These are phyloP conservation scores for Neurospora sp. DNA, from an alignment of 2,329 filamentous ascomycete genomes.

Conservation along the genomic window DNA sequence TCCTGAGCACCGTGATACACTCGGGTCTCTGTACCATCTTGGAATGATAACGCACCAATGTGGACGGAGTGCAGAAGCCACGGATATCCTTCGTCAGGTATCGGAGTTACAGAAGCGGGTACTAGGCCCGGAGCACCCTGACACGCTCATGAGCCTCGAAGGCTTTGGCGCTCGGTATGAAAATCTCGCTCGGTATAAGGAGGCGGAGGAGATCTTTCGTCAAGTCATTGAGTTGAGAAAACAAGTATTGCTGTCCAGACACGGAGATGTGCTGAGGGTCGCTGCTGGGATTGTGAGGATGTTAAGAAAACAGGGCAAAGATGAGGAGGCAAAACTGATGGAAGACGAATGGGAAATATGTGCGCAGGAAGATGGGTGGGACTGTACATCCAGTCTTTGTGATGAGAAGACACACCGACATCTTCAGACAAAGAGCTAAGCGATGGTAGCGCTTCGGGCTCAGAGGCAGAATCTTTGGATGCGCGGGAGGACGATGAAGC, in stretches of 20 bases:
- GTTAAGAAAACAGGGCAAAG: too few species aligned
- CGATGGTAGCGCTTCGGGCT: too few species aligned
- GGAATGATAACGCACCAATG: fast-evolving
- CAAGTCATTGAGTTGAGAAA: background rate
- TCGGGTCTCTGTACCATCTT: background rate
- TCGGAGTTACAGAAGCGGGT: background rate
- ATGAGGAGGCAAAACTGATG: too few species aligned
- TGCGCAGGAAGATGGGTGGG: too few species aligned
- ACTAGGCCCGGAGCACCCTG: background rate
- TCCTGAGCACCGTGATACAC: background rate
- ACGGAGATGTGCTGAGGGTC: background rate
- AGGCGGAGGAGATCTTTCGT: background rate
- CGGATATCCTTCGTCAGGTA: background rate
- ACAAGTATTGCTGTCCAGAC: background rate
- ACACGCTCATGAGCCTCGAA: background rate
- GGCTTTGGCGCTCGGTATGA: background rate
- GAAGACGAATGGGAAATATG: too few species aligned
- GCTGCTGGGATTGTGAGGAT: background rate
- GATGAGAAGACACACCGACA: too few species aligned
- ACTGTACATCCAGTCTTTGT: too few species aligned
- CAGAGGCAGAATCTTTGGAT: too few species aligned
- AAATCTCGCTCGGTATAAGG: background rate
- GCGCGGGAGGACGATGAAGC: too few species aligned
- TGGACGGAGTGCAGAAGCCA: background rate
- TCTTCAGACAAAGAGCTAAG: too few species aligned